Percentiles rank a stretch among this genome's conserved stretches.
phyloP scores from a whole-genome alignment of 106 monocot genomes.

The Dendrobium officinale region DNA sequence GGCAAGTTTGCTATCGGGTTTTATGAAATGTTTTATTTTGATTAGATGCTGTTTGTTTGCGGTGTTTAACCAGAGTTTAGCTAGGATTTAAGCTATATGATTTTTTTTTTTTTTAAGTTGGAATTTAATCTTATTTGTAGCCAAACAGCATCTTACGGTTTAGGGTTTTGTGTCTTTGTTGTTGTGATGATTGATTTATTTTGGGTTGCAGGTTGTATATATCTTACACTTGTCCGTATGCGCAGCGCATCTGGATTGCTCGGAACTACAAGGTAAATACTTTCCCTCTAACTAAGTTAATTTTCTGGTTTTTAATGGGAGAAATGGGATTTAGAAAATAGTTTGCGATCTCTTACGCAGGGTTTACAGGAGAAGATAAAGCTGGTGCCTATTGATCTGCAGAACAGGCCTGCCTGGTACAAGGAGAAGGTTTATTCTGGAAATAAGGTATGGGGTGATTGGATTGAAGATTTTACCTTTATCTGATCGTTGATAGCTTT shows the following conservation, averaged over 20 bases:
- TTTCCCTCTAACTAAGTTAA: too few species aligned
- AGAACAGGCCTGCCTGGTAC: slow-evolving; percentile 82
- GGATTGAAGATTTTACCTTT: neutral
- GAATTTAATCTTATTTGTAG: too few species aligned
- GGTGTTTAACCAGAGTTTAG: too few species aligned
- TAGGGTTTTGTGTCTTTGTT: too few species aligned
- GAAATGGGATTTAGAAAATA: neutral
- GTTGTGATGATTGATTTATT: too few species aligned
- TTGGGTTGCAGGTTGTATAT: slow-evolving; percentile 36
- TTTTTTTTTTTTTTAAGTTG: too few species aligned
- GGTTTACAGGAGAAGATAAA: slow-evolving; percentile 77
- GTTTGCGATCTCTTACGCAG: slow-evolving; percentile 22
- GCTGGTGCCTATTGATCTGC: slow-evolving; percentile 60
- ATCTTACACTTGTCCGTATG: slow-evolving; percentile 43
- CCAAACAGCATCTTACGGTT: too few species aligned
- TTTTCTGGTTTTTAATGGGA: neutral
- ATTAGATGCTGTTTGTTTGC: too few species aligned
- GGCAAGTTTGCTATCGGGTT: slow-evolving; percentile 14
- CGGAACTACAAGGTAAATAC: slow-evolving; percentile 51
- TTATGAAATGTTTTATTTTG: neutral
- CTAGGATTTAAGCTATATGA: too few species aligned
- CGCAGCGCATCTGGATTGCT: slow-evolving; percentile 70
- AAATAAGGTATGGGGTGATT: slow-evolving; percentile 48
- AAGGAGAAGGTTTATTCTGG: slow-evolving; percentile 86
- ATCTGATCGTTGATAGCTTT: neutral